Evolutionary conservation across 208 protist species (phyloP).

Genomic region (Leishmania lainsoni): DNA sequence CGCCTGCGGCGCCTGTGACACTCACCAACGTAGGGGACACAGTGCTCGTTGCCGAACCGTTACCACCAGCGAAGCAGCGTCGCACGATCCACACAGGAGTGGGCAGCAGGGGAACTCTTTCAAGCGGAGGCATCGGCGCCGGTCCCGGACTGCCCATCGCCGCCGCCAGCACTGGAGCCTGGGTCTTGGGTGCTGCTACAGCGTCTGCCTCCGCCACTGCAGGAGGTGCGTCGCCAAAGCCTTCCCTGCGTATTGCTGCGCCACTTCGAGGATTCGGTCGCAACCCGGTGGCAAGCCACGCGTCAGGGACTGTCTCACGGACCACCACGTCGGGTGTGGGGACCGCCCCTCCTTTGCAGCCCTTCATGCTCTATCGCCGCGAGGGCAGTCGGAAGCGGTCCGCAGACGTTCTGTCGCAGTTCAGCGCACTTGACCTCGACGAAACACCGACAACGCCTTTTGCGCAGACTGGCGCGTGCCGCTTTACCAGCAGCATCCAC

Average conservation of each 20-base stretch:
- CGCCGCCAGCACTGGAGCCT: slow-evolving; percentile 4
- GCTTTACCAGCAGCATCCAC: slow-evolving; percentile 13
- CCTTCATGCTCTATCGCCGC: slow-evolving; percentile 43
- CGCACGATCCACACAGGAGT: slow-evolving; percentile 48
- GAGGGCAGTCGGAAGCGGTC: slow-evolving; percentile 64
- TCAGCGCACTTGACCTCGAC: slow-evolving; percentile 75
- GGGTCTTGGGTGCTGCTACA: neutral
- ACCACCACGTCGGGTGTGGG: neutral
- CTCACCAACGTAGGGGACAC: slow-evolving; percentile 22
- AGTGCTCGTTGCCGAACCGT: slow-evolving; percentile 26
- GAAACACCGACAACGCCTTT: slow-evolving; percentile 37
- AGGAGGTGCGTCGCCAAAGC: slow-evolving; percentile 13
- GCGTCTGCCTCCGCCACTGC: neutral
- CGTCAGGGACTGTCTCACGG: neutral
- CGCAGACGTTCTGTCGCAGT: slow-evolving; percentile 60
- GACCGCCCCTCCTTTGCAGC: neutral
- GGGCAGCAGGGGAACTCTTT: neutral
- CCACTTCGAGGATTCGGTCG: neutral
- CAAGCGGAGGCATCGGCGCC: neutral
- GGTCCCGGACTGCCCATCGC: neutral
- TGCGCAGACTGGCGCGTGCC: slow-evolving; percentile 13
- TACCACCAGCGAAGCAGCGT: slow-evolving; percentile 52
- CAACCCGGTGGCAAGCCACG: neutral
- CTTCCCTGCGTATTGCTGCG: neutral
- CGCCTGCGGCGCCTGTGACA: slow-evolving; percentile 20